Percentiles rank a stretch among this genome's conserved stretches.
Conservation (phyloP, 2,329 filamentous ascomycete species). For the Trichoderma endophyticum region DNA sequence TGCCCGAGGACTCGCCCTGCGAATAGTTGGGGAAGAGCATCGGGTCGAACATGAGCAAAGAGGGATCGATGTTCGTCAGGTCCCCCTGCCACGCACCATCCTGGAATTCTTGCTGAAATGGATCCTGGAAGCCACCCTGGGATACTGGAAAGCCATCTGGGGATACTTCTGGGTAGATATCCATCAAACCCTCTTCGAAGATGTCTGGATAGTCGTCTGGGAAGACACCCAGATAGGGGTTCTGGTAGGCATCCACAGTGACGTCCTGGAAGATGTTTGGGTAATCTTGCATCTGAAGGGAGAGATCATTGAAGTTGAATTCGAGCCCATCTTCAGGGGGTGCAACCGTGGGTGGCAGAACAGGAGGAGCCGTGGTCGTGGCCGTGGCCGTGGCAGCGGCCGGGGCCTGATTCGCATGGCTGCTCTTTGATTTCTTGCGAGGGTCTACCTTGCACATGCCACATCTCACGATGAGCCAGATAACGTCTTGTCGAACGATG, state of each 20-base stretch:
- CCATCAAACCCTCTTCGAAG: background rate
- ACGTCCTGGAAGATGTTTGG: background rate
- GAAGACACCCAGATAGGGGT: background rate
- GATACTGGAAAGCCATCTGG: background rate
- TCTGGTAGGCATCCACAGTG: background rate
- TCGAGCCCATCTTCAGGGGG: background rate
- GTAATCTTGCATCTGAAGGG: background rate
- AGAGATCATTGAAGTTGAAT: background rate
- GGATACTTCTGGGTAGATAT: background rate
- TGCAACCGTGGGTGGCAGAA: background rate
- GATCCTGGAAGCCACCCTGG: background rate
- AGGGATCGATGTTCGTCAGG: background rate
- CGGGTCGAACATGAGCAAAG: background rate
- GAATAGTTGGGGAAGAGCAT: background rate
- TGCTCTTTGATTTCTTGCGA: background rate
- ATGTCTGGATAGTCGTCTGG: background rate
- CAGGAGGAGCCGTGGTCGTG: background rate
- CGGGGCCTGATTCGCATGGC: background rate
- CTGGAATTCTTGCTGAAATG: background rate
- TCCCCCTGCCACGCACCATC: background rate
- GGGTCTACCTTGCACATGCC: conserved; percentile 8
- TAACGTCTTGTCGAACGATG: conserved; percentile 21
- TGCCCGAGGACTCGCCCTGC: background rate
- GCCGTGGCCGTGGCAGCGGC: background rate
- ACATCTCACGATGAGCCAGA: conserved; percentile 20